Evolutionary conservation across 2,329 filamentous ascomycete species (phyloP).

Genomic region (Ophiocordyceps camponoti-floridani): DNA sequence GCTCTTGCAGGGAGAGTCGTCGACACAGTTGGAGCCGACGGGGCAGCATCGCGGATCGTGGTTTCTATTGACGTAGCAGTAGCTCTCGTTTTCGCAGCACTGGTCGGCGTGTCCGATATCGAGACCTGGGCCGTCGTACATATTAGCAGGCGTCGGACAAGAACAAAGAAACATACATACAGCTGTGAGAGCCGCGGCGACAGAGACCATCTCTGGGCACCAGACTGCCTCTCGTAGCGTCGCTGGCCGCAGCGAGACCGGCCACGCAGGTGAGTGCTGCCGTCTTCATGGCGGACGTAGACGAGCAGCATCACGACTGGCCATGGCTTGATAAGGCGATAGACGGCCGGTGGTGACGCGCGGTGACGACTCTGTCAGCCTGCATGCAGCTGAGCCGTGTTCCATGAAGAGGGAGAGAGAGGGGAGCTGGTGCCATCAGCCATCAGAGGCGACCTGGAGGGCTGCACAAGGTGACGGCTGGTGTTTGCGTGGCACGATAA

Average conservation of each 20-base stretch:
- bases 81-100: slow-evolving; percentile 25
- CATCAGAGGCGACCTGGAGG: too few relatives aligned
- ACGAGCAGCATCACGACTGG: neutral
- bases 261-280: neutral
- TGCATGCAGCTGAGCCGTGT: too few relatives aligned
- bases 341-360: neutral
- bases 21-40: slow-evolving; percentile 21
- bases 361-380: neutral
- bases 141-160: neutral
- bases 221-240: neutral
- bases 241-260: neutral
- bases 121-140: slow-evolving; percentile 19
- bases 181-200: slow-evolving; percentile 11
- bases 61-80: slow-evolving; percentile 23
- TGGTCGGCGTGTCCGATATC: slow-evolving; percentile 18
- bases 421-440: too few relatives aligned
- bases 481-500: too few relatives aligned
- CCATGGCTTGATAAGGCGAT: too few relatives aligned
- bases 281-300: neutral
- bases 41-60: slow-evolving; percentile 21
- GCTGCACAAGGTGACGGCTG: too few relatives aligned
- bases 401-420: too few relatives aligned
- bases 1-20: slow-evolving; percentile 16
- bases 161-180: slow-evolving; percentile 8
- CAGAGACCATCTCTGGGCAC: slow-evolving; percentile 11